Evolutionary conservation across 2,329 filamentous ascomycete genomes (phyloP).

Genomic region (Colletotrichum brevisporum): DNA sequence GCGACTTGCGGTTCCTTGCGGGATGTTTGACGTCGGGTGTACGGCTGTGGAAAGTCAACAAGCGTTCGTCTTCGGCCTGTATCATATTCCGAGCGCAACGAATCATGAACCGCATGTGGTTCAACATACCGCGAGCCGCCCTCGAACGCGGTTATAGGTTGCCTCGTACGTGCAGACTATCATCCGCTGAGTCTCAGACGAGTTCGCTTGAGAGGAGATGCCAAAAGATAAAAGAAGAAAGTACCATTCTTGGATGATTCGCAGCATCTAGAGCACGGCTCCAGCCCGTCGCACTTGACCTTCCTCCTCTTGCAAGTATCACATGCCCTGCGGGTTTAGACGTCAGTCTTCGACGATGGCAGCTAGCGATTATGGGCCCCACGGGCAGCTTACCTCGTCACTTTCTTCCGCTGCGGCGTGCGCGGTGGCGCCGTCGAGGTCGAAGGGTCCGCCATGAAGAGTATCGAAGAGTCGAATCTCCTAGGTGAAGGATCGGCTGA

Average conservation of each 20-base stretch:
- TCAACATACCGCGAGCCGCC: neutral
- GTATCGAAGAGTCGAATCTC: too few species aligned
- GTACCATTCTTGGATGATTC: neutral
- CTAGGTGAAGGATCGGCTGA: too few species aligned
- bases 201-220: neutral
- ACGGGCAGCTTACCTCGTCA: neutral
- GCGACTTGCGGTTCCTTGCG: neutral
- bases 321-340: neutral
- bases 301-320: neutral
- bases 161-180: neutral
- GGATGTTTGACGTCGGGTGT: neutral
- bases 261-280: neutral
- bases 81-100: too few species aligned
- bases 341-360: neutral
- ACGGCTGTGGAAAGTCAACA: neutral
- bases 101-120: too few species aligned
- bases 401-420: neutral
- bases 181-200: neutral
- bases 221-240: too few species aligned
- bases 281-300: neutral
- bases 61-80: neutral
- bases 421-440: too few species aligned
- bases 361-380: neutral
- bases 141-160: neutral
- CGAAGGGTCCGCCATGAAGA: too few species aligned